A percentile compares a stretch with the other conserved stretches of the same genome.
phyloP scores from a whole-genome alignment of 1,139 yeast species.

The Magnusiomyces fungicola region DNA sequence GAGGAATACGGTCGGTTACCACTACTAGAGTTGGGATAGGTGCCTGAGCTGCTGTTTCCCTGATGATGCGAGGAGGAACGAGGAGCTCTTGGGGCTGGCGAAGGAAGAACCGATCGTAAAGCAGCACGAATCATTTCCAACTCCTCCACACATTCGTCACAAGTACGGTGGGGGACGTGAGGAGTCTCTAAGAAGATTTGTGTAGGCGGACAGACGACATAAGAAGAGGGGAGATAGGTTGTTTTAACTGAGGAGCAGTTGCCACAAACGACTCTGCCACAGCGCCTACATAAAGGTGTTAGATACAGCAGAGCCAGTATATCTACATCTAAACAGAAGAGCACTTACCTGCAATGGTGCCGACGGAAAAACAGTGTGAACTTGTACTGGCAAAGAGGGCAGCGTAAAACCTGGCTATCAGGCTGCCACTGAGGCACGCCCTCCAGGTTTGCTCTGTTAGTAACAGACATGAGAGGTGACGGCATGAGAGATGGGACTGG shows the following conservation, averaged over 20 bases:
- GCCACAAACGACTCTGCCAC: slow-evolving; percentile 74
- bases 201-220: slow-evolving; percentile 43
- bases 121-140: slow-evolving; percentile 45
- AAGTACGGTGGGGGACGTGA: slow-evolving; percentile 53
- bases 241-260: slow-evolving; percentile 49
- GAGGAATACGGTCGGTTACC: no score
- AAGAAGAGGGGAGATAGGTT: slow-evolving; percentile 42
- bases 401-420: slow-evolving; percentile 52
- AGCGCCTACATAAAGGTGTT: slow-evolving; percentile 35
- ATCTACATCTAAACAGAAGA: not conserved
- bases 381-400: slow-evolving; percentile 51
- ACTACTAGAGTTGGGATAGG: no score
- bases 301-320: slow-evolving; percentile 14
- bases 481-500: not conserved
- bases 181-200: slow-evolving; percentile 44
- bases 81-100: not conserved
- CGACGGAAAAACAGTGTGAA: slow-evolving; percentile 69
- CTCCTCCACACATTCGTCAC: slow-evolving; percentile 63
- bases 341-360: slow-evolving; percentile 71
- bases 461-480: slow-evolving; percentile 9
- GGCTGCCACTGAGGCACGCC: slow-evolving; percentile 67
- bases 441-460: slow-evolving; percentile 16
- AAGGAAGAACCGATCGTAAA: slow-evolving; percentile 14
- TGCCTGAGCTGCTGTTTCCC: not conserved
- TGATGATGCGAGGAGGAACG: not conserved